Evolutionary conservation across 805 yeast species (phyloP), one percentile per base, ranked within the genome.

Genomic region (Ascoidea tarda): DNA sequence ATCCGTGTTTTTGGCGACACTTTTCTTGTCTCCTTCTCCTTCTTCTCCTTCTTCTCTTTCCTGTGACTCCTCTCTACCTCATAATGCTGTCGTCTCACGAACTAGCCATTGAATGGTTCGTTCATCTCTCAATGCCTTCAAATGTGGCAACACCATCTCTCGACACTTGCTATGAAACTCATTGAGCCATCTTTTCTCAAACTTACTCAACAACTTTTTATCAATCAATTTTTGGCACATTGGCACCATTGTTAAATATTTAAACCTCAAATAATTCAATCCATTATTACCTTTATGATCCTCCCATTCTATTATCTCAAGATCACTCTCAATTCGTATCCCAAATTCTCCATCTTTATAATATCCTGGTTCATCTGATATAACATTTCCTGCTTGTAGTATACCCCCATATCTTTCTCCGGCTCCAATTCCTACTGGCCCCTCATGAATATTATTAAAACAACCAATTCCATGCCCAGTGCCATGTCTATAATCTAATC

Each of bases 51-150:
- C 28, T 21, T 21, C 28, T 21, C 28, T 21, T 21, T 21, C 28
- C 28, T 21, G 28, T 21, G 28, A 21, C 3, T 21, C 28, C 28
- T 21, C 28, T 21, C 28, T 21, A 21, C 28, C 28, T 46, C 46
- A 51, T 16, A 64, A 53, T 5, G 74, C 72, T 51, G 60, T 62
- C 2, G 88, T 82, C 66, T 88, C 95, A 55, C 76, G 76, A 57
- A 76, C 64, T 48, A 91, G 70, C 95, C 96, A 91, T 49, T 72
- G 72, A 58, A 74, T 73, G 0, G 91, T 84, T 33, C 78, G 65
- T 16, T 73, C 71, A 54, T 81, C 84, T 4, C 75, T 56, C 16
- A 53, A 50, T 31, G 54, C 54, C 55, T 70, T 66, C 52, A 78
- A 61, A 58, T 68, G 65, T 48, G 60, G 71, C 48, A 57, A 52